These are phyloP conservation scores for Arctium lappa DNA, from an alignment of 129 eudicot genomes.

Conservation along the genomic window DNA sequence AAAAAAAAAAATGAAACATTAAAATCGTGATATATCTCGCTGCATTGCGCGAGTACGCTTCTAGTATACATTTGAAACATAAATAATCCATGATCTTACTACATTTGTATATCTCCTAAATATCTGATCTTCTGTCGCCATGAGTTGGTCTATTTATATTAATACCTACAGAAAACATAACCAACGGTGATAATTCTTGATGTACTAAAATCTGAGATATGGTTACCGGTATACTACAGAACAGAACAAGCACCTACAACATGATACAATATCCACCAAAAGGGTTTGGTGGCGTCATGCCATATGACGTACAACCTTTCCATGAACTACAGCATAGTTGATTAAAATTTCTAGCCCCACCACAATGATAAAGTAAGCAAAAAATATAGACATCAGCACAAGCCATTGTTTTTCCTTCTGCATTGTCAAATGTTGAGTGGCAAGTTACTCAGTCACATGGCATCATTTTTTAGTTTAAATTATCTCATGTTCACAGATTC, in stretches of 20 bases:
- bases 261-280: too few relatives aligned
- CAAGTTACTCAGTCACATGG: not conserved
- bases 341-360: not conserved
- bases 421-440: not conserved
- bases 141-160: too few relatives aligned
- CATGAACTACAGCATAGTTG: not conserved
- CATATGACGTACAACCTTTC: not conserved
- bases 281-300: too few relatives aligned
- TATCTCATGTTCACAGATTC: not conserved
- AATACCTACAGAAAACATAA: too few relatives aligned
- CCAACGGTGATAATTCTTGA: too few relatives aligned
- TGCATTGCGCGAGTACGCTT: too few relatives aligned
- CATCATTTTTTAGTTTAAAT: not conserved
- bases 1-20: too few relatives aligned
- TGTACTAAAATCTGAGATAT: too few relatives aligned
- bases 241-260: too few relatives aligned
- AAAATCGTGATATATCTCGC: too few relatives aligned
- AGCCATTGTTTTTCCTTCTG: not conserved
- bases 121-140: too few relatives aligned
- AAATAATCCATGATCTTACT: not conserved
- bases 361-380: not conserved
- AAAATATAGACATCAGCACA: not conserved
- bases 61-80: not conserved
- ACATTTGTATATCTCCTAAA: not conserved
- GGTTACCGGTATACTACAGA: too few relatives aligned